phyloP scores from a whole-genome alignment of 2,329 filamentous ascomycete genomes.

The Dactylellina parvicollis region DNA sequence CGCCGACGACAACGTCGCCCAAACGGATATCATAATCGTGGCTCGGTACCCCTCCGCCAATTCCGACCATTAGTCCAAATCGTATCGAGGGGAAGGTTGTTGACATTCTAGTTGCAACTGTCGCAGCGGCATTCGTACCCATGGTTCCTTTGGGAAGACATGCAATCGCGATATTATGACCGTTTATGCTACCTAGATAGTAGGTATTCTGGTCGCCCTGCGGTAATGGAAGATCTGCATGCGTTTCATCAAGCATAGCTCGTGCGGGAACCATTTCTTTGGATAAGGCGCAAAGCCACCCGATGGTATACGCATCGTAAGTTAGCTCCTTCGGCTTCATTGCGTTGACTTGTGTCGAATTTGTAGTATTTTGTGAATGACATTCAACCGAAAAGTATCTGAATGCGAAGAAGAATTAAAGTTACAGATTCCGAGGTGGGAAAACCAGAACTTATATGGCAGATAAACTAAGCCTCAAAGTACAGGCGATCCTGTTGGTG shows the following conservation, averaged over 20 bases:
- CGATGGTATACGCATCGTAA: background rate
- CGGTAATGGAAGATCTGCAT: background rate
- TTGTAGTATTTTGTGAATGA: too few relatives aligned
- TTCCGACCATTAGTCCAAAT: conserved; percentile 2
- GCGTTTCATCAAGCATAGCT: conserved; percentile 15
- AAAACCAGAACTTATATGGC: too few relatives aligned
- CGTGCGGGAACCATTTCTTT: background rate
- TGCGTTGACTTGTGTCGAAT: too few relatives aligned
- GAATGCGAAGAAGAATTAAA: too few relatives aligned
- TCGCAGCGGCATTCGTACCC: background rate
- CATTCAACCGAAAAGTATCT: too few relatives aligned
- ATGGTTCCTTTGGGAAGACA: background rate
- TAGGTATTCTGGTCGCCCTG: background rate
- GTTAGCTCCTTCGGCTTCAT: background rate
- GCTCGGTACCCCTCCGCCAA: conserved; percentile 3
- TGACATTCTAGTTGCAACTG: background rate
- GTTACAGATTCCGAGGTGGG: too few relatives aligned
- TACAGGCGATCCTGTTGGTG: too few relatives aligned
- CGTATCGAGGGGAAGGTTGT: background rate
- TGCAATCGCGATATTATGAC: conserved; percentile 19
- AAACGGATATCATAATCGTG: conserved; percentile 4
- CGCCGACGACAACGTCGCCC: conserved; percentile 28
- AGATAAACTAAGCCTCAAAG: too few relatives aligned
- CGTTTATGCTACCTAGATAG: background rate
- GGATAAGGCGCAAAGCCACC: conserved; percentile 4